phyloP scores from a whole-genome alignment of 75 land plant species.

The Adiantum capillusveneris region DNA sequence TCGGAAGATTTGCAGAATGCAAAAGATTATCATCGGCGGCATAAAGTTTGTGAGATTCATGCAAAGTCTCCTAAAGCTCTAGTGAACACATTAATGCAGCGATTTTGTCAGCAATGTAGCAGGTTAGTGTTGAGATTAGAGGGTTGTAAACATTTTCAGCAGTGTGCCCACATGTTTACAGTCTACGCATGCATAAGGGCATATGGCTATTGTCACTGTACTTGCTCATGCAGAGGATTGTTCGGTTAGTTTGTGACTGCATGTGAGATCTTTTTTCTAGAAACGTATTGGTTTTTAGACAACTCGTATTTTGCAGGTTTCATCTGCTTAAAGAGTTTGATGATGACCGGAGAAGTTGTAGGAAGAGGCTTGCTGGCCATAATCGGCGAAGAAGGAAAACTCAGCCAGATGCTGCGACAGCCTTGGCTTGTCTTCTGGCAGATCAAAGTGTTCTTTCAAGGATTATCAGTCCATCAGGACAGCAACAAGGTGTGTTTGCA shows the following conservation, averaged over 20 bases:
- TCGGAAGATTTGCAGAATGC: constrained; percentile 58
- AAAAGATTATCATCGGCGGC: constrained; percentile 78
- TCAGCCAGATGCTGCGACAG: constrained; percentile 30
- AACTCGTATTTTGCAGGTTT: constrained; percentile 38
- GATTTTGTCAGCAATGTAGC: constrained; percentile 94
- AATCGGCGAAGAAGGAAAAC: constrained; percentile 66
- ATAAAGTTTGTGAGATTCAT: constrained; percentile 81
- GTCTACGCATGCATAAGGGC: not conserved
- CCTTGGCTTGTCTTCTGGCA: constrained; percentile 13
- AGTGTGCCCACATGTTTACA: not conserved
- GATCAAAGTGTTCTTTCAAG: constrained; percentile 8
- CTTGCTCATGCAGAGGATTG: not conserved
- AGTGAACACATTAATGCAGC: constrained; percentile 65
- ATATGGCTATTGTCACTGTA: not conserved
- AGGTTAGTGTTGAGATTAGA: constrained; percentile 27
- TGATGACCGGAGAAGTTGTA: constrained; percentile 65
- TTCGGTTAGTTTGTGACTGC: not conserved
- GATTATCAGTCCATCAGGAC: not conserved
- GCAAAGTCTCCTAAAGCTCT: constrained; percentile 60
- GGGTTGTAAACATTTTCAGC: not conserved
- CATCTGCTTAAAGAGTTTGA: constrained; percentile 67
- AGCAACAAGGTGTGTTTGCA: not conserved
- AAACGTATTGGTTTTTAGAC: not conserved
- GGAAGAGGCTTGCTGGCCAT: constrained; percentile 75
- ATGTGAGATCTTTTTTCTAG: not conserved